A percentile compares a stretch with the other conserved stretches of the same genome.
Conservation (phyloP, 352 stramenopile species). For the Achlya hypogyna region DNA sequence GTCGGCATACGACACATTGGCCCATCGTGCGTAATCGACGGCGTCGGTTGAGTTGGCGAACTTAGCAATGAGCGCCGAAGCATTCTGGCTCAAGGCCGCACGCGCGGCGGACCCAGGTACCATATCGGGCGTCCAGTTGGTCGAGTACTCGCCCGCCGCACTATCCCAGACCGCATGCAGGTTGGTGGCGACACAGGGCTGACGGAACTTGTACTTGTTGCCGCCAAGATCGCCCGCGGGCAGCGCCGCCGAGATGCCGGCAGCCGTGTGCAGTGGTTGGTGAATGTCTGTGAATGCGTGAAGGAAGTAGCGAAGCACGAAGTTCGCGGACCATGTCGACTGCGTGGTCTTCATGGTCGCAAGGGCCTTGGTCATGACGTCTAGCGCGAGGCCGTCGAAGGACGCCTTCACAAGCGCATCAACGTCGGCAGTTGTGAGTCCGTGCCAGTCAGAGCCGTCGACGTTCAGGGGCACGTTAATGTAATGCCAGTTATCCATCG, state of each 20-base stretch:
- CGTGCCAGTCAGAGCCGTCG: conserved; percentile 33
- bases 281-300: conserved; percentile 54
- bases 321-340: conserved; percentile 52
- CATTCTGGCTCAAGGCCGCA: conserved; percentile 27
- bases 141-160: conserved; percentile 35
- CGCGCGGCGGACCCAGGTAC: neutral
- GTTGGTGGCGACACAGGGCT: conserved; percentile 39
- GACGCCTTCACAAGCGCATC: conserved; percentile 40
- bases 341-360: conserved; percentile 49
- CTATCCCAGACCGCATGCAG: conserved; percentile 56
- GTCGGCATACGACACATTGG: conserved; percentile 26
- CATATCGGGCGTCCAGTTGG: conserved; percentile 38
- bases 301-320: conserved; percentile 56
- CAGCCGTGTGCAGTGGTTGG: conserved; percentile 48
- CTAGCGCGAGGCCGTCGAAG: conserved; percentile 36
- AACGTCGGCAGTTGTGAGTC: conserved; percentile 24
- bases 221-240: conserved; percentile 44
- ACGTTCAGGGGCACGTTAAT: conserved; percentile 51
- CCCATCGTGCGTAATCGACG: conserved; percentile 36
- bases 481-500: conserved; percentile 62
- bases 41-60: conserved; percentile 24
- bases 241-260: conserved; percentile 34
- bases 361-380: conserved; percentile 38
- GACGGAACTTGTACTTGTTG: conserved; percentile 47
- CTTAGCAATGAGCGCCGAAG: conserved; percentile 31